Percentiles rank a stretch among this genome's conserved stretches.
Evolutionary conservation across 805 yeast genomes (phyloP).

Genomic region (Metschnikowia cubensis): DNA sequence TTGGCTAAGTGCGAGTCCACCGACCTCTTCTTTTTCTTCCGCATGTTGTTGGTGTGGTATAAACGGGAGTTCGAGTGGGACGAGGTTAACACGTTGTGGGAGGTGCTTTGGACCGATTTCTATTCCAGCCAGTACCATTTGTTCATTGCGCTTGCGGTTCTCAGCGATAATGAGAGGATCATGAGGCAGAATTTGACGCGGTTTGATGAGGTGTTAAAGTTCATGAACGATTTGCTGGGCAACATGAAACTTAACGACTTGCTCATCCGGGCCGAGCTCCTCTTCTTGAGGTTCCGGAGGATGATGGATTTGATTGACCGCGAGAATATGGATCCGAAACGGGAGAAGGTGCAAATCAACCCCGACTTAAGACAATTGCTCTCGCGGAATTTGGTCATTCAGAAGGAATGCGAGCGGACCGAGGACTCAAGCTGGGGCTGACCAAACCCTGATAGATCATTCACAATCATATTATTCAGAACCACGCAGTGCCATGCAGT

Average conservation of each 20-base stretch:
- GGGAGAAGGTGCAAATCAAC: slow-evolving; percentile 30
- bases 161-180: slow-evolving; percentile 79
- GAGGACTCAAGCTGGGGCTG: slow-evolving; percentile 46
- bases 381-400: slow-evolving; percentile 57
- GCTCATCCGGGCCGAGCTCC: slow-evolving; percentile 76
- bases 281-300: slow-evolving; percentile 75
- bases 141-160: slow-evolving; percentile 82
- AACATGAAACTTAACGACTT: slow-evolving; percentile 71
- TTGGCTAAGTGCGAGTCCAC: slow-evolving; percentile 83
- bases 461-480: too few species aligned
- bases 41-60: slow-evolving; percentile 94
- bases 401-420: slow-evolving; percentile 51
- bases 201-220: slow-evolving; percentile 90
- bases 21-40: slow-evolving; percentile 86
- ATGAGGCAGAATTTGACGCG: slow-evolving; percentile 68
- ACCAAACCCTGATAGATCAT: not conserved
- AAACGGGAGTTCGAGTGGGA: slow-evolving; percentile 85
- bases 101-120: slow-evolving; percentile 82
- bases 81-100: slow-evolving; percentile 84
- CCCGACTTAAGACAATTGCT: slow-evolving; percentile 59
- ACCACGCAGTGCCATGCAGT: too few species aligned
- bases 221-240: slow-evolving; percentile 85
- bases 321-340: slow-evolving; percentile 27
- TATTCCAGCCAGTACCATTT: slow-evolving; percentile 84
- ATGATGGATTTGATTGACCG: slow-evolving; percentile 77